Evolutionary conservation across 306 rosid species (phyloP).

Genomic region (Inga oerstediana): DNA sequence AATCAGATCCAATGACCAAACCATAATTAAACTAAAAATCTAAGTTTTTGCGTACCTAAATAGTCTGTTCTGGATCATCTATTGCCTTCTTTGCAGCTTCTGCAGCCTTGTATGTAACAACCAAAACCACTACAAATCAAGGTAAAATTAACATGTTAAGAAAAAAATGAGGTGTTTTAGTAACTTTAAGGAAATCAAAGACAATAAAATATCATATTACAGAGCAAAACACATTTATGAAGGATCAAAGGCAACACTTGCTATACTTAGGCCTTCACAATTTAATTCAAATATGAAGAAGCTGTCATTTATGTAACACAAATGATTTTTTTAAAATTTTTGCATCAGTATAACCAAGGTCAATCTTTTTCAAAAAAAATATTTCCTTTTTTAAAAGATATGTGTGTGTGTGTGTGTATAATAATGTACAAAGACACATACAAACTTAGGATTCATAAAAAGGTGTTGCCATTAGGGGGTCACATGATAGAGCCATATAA

Average conservation of each 20-base stretch:
- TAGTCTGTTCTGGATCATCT: slow-evolving; percentile 64
- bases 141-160: slow-evolving; percentile 13
- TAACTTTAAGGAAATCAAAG: neutral
- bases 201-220: slow-evolving; percentile 6
- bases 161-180: neutral
- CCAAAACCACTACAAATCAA: slow-evolving; percentile 70
- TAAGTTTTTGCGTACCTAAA: slow-evolving; percentile 58
- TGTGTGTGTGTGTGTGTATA: too few relatives aligned
- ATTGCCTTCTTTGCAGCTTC: slow-evolving; percentile 83
- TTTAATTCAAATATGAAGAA: too few relatives aligned
- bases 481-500: too few relatives aligned
- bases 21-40: slow-evolving; percentile 16
- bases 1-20: slow-evolving; percentile 3
- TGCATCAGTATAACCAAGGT: too few relatives aligned
- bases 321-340: too few relatives aligned
- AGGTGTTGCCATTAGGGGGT: too few relatives aligned
- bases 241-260: slow-evolving; percentile 64
- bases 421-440: too few relatives aligned
- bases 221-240: slow-evolving; percentile 24
- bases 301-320: too few relatives aligned
- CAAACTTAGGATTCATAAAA: too few relatives aligned
- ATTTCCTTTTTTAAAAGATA: too few relatives aligned
- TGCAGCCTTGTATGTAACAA: slow-evolving; percentile 65
- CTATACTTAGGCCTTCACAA: slow-evolving; percentile 62
- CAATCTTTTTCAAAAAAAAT: too few relatives aligned